Conservation (phyloP, 495 filamentous ascomycete genomes). For the Hamigera avellanea region DNA sequence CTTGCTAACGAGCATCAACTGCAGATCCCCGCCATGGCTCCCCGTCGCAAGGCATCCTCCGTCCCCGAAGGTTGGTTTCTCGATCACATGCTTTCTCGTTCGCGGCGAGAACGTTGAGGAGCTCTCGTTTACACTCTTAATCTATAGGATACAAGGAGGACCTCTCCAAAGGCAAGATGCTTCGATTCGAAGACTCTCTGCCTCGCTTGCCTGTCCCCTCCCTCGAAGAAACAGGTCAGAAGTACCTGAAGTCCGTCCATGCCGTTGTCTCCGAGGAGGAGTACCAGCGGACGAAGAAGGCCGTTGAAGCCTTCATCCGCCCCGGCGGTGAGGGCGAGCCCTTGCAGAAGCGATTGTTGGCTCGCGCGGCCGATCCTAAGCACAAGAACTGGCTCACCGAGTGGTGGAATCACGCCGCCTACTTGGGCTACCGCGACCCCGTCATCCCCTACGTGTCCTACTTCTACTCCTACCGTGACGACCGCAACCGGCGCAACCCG, state of each 20-base stretch:
- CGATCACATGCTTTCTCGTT: constrained; percentile 17
- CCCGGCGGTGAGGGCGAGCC: constrained; percentile 72
- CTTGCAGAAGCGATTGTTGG: constrained; percentile 79
- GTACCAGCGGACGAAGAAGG: constrained; percentile 65
- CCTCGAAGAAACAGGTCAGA: constrained; percentile 81
- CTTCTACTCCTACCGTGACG: constrained; percentile 97
- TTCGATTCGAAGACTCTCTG: constrained; percentile 92
- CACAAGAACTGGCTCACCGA: constrained; percentile 89
- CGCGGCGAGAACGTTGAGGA: neutral
- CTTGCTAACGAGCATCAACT: constrained; percentile 5
- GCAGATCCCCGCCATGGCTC: constrained; percentile 32
- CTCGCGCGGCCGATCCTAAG: constrained; percentile 71
- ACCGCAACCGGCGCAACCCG: constrained; percentile 76
- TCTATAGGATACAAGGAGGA: constrained; percentile 80
- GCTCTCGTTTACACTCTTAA: neutral
- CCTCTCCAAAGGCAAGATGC: constrained; percentile 79
- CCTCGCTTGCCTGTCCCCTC: constrained; percentile 84
- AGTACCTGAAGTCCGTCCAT: constrained; percentile 88
- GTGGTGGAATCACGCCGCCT: constrained; percentile 95
- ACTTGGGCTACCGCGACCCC: constrained; percentile 87
- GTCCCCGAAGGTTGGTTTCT: constrained; percentile 34
- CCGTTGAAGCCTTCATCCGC: constrained; percentile 70
- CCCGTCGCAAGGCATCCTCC: constrained; percentile 32
- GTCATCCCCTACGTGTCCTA: constrained; percentile 98
- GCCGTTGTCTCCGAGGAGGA: constrained; percentile 65